A percentile compares a stretch with the other conserved stretches of the same genome.
These are phyloP conservation scores for Umbelopsis ramanniana DNA, from an alignment of 192 early-diverging fungal genomes.

Conservation along the genomic window DNA sequence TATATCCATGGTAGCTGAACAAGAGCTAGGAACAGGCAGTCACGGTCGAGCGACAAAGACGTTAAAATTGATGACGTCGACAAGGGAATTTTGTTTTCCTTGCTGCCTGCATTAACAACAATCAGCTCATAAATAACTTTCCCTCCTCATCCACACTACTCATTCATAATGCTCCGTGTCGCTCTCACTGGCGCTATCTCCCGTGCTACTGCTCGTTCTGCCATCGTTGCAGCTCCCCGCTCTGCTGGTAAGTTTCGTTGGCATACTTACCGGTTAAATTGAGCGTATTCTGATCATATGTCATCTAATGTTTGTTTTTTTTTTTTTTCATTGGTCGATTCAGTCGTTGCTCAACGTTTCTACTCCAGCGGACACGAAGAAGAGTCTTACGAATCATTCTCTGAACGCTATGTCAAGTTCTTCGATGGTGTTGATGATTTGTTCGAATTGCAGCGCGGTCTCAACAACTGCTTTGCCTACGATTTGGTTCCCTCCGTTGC, in stretches of 20 bases:
- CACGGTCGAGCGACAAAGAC: neutral
- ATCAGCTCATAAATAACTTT: constrained; percentile 22
- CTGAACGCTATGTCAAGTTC: constrained; percentile 78
- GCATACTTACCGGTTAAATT: constrained; percentile 1
- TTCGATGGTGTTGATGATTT: constrained; percentile 89
- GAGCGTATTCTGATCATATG: neutral
- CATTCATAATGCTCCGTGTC: constrained; percentile 41
- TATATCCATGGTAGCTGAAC: neutral
- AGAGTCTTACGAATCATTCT: constrained; percentile 80
- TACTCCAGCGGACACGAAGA: constrained; percentile 72
- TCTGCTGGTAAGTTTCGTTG: constrained; percentile 19
- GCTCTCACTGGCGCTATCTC: constrained; percentile 40
- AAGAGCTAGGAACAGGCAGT: neutral
- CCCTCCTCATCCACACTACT: constrained; percentile 16
- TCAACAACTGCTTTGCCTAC: constrained; percentile 97
- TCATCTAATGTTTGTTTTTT: neutral
- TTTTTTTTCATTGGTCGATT: neutral
- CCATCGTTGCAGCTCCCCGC: constrained; percentile 30
- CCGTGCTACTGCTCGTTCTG: constrained; percentile 35
- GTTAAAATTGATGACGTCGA: constrained; percentile 1
- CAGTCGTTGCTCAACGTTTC: constrained; percentile 54
- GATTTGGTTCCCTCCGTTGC: constrained; percentile 92
- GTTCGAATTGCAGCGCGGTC: constrained; percentile 96
- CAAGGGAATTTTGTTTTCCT: constrained; percentile 17
- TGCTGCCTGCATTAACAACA: constrained; percentile 17